A percentile compares a stretch with the other conserved stretches of the same genome.
Evolutionary conservation across 495 filamentous ascomycete species (phyloP).

Genomic region (Pyrenula aspistea): DNA sequence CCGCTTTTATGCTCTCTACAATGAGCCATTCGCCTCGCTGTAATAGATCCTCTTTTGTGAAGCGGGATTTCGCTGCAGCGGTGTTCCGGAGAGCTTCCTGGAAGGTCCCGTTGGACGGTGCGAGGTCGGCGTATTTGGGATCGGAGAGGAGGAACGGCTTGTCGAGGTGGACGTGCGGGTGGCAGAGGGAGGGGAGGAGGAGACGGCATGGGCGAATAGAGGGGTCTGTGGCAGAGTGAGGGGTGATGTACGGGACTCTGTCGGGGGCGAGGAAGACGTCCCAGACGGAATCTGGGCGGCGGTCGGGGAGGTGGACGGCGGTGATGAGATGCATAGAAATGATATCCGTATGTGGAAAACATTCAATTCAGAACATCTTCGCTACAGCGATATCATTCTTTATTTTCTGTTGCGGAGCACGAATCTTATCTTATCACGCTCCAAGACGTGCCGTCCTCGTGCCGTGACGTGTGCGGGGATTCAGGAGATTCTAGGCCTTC

Average conservation of each 20-base stretch:
- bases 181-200: conserved; percentile 46
- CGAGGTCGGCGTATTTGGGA: conserved; percentile 43
- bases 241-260: conserved; percentile 27
- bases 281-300: conserved; percentile 21
- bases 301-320: conserved; percentile 25
- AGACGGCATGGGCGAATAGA: conserved; percentile 13
- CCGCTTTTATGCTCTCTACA: conserved; percentile 50
- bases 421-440: too few relatives aligned
- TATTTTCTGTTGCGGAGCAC: too few relatives aligned
- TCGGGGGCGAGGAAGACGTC: conserved; percentile 28
- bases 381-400: too few relatives aligned
- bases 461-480: background rate
- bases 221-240: conserved; percentile 7
- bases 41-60: conserved; percentile 46
- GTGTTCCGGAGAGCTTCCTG: conserved; percentile 53
- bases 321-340: too few relatives aligned
- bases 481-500: background rate
- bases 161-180: conserved; percentile 68
- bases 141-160: conserved; percentile 54
- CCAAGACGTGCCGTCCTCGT: too few relatives aligned
- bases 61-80: conserved; percentile 46
- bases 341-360: too few relatives aligned
- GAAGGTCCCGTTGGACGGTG: conserved; percentile 49
- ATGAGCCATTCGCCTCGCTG: conserved; percentile 53
- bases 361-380: too few relatives aligned